Base-by-base conservation (phyloP, 225 moss, liverwort and hornwort species). In the Sphagnum contortum region DNA sequence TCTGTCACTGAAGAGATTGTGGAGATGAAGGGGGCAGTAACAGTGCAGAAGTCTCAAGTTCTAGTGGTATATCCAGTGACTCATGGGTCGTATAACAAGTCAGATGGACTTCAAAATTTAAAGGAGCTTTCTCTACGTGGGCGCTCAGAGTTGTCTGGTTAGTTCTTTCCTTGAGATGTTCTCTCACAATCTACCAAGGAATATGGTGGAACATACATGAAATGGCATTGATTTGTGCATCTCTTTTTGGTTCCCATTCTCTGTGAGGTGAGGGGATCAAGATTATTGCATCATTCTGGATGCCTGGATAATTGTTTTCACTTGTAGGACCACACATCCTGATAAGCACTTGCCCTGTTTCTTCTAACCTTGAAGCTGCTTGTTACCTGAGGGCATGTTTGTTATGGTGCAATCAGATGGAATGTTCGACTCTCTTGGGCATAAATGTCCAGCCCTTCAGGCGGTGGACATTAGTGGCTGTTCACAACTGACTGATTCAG, bases 391-490 rank as follows among this genome's bases (percentile, higher is more conserved):
- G 29, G 29, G 0, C 29, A 29, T 29, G 29, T n/a, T n/a, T 66
- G 9, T 45, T 60, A 63, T 71, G 60, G 9, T 70, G 50, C 29
- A 48, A 69, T 72, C 87, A 92, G 92, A 89, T 68, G 48, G 8
- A 45, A 68, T 74, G 47, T 66, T 92, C 66, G 6, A 47, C 50
- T 66, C 6, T 49, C 48, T 89, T 48, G 77, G 82, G 29, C 59
- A 61, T 44, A 72, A 65, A 67, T 77, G 70, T 65, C 76, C 64
- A 44, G 65, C 67, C 57, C 82, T 92, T 51, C 7, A 61, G 54
- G 77, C 73, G 49, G 77, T 92, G 48, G 81, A 92, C 64, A 58
- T 92, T 57, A 83, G 89, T 72, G 79, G 83, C 71, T 92, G 92
- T 76, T 61, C 77, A 13, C 61, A 67, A 44, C 72, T 89, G 77